Evolutionary conservation across 2,329 filamentous ascomycete genomes (phyloP).

Genomic region (Clonostachys byssicola): DNA sequence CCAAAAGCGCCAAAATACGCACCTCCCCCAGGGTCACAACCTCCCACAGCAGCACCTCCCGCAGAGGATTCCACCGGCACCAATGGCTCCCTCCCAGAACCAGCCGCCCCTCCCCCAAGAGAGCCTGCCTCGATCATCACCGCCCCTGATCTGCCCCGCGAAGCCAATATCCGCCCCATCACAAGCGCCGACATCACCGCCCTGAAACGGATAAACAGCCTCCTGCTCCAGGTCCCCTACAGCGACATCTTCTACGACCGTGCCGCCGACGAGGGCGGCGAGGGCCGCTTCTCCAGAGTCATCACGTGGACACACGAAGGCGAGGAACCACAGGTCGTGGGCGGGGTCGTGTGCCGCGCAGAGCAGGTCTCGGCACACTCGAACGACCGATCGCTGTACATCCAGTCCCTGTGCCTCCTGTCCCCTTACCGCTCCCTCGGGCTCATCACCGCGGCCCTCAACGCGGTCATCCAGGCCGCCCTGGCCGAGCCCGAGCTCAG

Average conservation of each 20-base stretch:
- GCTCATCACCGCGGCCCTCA: constrained; percentile 52
- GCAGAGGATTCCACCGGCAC: constrained; percentile 6
- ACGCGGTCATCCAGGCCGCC: constrained; percentile 40
- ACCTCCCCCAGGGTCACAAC: constrained; percentile 20
- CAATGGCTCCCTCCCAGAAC: constrained; percentile 2
- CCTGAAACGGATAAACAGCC: constrained; percentile 60
- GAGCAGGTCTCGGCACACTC: constrained; percentile 30
- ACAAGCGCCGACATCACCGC: constrained; percentile 47
- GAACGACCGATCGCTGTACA: constrained; percentile 41
- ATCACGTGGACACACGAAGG: constrained; percentile 49
- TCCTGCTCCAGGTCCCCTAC: constrained; percentile 61
- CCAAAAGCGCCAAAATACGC: constrained; percentile 34
- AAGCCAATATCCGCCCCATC: constrained; percentile 49
- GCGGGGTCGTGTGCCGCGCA: constrained; percentile 58
- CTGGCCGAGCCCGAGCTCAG: constrained; percentile 25
- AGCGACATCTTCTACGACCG: constrained; percentile 59
- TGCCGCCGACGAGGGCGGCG: constrained; percentile 43
- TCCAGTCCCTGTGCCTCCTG: constrained; percentile 60
- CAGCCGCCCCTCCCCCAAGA: constrained; percentile 4
- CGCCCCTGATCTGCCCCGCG: constrained; percentile 28
- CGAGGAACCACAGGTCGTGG: constrained; percentile 46
- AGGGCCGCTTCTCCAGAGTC: constrained; percentile 53
- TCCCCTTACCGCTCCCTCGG: constrained; percentile 60
- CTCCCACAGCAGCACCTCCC: constrained; percentile 11
- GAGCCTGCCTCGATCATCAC: constrained; percentile 11